These are phyloP conservation scores for Vitis hybrid DNA, from an alignment of 177 flowering plant genomes.

Conservation along the genomic window DNA sequence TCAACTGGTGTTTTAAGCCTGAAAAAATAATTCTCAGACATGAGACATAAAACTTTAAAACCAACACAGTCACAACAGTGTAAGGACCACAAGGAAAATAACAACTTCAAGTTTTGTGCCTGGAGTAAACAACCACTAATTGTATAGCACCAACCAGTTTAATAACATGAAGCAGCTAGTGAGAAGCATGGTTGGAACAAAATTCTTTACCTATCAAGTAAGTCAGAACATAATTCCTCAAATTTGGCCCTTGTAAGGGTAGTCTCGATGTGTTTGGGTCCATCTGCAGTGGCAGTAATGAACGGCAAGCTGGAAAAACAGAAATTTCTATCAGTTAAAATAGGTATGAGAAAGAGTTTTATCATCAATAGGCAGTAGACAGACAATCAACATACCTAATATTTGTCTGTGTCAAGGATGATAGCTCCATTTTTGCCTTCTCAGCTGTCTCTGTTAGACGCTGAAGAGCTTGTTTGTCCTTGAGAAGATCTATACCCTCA, in stretches of 20 bases:
- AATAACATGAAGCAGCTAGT: neutral
- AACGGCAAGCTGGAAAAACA: conserved; percentile 75
- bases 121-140: too few relatives aligned
- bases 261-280: conserved; percentile 95
- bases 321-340: neutral
- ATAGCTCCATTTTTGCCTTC: conserved; percentile 94
- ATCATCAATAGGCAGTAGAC: neutral
- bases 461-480: conserved; percentile 97
- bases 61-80: too few relatives aligned
- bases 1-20: conserved; percentile 83
- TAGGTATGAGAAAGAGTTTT: too few relatives aligned
- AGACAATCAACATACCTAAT: conserved; percentile 54
- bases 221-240: conserved; percentile 90
- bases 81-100: too few relatives aligned
- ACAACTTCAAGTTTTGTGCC: too few relatives aligned
- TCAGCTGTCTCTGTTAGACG: conserved; percentile 95
- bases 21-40: neutral
- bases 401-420: conserved; percentile 88
- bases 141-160: neutral
- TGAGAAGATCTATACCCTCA: conserved; percentile 92
- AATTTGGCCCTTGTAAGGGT: conserved; percentile 90
- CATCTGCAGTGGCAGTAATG: conserved; percentile 94
- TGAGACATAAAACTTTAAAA: too few relatives aligned
- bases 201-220: conserved; percentile 73
- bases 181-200: neutral